These are phyloP conservation scores for Paxillus rubicundulus DNA, from an alignment of 768 basidiomycete species.

Conservation along the genomic window DNA sequence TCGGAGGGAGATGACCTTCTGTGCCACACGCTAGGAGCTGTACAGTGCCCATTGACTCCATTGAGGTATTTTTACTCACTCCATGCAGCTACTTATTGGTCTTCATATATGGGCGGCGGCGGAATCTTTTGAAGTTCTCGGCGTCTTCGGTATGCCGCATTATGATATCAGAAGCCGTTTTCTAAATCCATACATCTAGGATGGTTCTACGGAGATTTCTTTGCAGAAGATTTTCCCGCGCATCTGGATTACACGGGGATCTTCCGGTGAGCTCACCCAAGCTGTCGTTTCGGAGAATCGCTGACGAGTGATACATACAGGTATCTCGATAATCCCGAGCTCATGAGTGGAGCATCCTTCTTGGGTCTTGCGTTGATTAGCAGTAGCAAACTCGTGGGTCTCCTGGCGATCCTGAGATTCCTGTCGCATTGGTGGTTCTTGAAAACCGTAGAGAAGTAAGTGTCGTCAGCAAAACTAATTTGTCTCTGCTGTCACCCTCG, in stretches of 20 bases:
- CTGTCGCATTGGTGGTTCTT: constrained; percentile 97
- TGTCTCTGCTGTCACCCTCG: background rate
- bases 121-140: constrained; percentile 90
- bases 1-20: constrained; percentile 82
- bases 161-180: background rate
- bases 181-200: constrained; percentile 43
- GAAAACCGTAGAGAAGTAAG: constrained; percentile 85
- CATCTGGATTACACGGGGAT: constrained; percentile 84
- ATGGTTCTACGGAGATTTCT: constrained; percentile 99
- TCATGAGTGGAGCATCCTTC: constrained; percentile 94
- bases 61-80: constrained; percentile 5
- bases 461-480: constrained; percentile 6
- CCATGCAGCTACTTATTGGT: constrained; percentile 69
- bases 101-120: constrained; percentile 90
- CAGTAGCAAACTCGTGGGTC: constrained; percentile 86
- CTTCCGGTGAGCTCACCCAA: constrained; percentile 61
- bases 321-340: constrained; percentile 93
- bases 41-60: constrained; percentile 39
- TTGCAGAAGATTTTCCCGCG: constrained; percentile 89
- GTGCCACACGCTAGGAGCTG: constrained; percentile 84
- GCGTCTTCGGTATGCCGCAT: constrained; percentile 71
- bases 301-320: constrained; percentile 35
- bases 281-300: background rate
- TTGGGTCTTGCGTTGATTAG: constrained; percentile 91
- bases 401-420: constrained; percentile 80